Base-by-base conservation (phyloP, 257 asterid species). In the Scutellaria barbata region DNA sequence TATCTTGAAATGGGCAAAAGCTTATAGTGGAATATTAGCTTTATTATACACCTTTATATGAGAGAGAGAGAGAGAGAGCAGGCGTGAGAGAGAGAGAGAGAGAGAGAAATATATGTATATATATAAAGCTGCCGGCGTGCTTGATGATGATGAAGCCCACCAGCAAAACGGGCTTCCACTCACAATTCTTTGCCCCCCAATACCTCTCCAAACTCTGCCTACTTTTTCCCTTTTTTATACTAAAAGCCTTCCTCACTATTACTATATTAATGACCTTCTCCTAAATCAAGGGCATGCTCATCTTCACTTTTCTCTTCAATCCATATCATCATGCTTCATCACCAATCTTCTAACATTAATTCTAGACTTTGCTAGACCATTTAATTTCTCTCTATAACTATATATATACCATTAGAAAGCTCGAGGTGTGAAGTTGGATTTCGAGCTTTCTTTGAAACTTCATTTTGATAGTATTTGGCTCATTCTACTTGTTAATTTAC, bases 91-190 rank as follows among this genome's bases (percentile, higher is more conserved):
- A 61, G 68, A 50, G 59, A 74, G 57, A 50, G 70, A 60, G 51
- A 66, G 63, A 37, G 75, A 42, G 80, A 81, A 22, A 22, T 1
- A 22, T 22, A 22, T 22, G 2, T 22, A 22, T 30, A 22, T 22
- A 22, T 22, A 22, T 30, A 90, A 90, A 90, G 93, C 90, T 88
- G 94, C 95, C 86, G 89, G 96, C 95, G 90, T 90, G 96, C 93
- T 72, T 70, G 81, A 80, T 76, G 81, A 76, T 82, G 86, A 89
- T 76, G 80, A 82, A 83, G 58, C 77, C 85, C 89, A 77, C 77
- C 74, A 69, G 48, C 37, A 37, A 53, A 18, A 39, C 72, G 59
- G 67, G 8, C 66, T 63, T 68, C 71, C 73, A 72, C 70, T 73
- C 82, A 69, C 81, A 75, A 80, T 30, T 79, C 69, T 76, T 73